Percentiles rank a stretch among this genome's conserved stretches.
phyloP scores from a whole-genome alignment of 140 eudicot genomes.

The Ambrosia hybrid region DNA sequence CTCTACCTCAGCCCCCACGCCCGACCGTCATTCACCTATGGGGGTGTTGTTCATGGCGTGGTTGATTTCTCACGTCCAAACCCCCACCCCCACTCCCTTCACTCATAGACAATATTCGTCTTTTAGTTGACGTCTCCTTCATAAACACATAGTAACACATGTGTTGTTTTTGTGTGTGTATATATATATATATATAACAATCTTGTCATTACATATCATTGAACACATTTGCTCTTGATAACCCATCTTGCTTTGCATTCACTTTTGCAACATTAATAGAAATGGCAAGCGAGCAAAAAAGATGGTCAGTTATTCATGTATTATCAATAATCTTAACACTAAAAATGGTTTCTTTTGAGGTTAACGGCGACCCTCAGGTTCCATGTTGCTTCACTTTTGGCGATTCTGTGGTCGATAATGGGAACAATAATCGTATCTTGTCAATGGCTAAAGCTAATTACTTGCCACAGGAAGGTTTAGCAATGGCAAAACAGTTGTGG shows the following conservation, averaged over 20 bases:
- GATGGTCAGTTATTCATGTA: conserved; percentile 30
- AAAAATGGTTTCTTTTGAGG: neutral
- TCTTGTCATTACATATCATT: conserved; percentile 28
- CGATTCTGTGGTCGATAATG: conserved; percentile 65
- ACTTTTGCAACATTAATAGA: conserved; percentile 14
- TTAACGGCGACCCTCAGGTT: conserved; percentile 52
- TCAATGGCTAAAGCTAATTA: conserved; percentile 66
- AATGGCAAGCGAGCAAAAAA: conserved; percentile 42
- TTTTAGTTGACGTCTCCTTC: neutral
- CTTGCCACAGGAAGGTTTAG: conserved; percentile 25
- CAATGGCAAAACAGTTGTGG: conserved; percentile 51
- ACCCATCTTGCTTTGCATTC: neutral
- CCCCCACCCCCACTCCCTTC: conserved; percentile 19
- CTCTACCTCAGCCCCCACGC: too few species aligned
- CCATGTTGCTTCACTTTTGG: conserved; percentile 72
- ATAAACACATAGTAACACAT: neutral
- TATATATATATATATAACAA: conserved; percentile 32
- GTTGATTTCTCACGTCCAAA: conserved; percentile 56
- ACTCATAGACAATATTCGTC: neutral
- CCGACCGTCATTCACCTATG: too few species aligned
- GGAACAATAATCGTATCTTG: conserved; percentile 53
- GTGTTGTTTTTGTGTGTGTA: conserved; percentile 31
- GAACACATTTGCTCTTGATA: conserved; percentile 19
- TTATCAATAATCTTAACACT: conserved; percentile 21
- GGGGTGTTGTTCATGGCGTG: conserved; percentile 44